Conservation (phyloP, 495 filamentous ascomycete genomes). For the Aspergillus sclerotioniger region DNA sequence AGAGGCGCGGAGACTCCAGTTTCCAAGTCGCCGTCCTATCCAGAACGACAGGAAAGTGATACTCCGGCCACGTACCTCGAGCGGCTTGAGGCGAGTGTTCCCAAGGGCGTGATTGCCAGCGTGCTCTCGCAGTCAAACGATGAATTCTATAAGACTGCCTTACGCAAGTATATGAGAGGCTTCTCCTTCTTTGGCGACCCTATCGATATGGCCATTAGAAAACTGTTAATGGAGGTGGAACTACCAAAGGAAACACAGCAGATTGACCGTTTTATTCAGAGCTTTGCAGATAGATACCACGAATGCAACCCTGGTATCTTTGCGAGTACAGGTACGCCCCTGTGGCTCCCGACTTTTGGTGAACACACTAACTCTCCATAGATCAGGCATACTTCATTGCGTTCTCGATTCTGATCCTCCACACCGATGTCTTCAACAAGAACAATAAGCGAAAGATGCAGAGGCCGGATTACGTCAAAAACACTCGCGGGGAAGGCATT, state of each 20-base stretch:
- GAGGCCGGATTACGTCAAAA: constrained; percentile 91
- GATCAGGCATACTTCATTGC: constrained; percentile 97
- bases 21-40: constrained; percentile 69
- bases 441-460: constrained; percentile 99
- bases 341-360: constrained; percentile 1
- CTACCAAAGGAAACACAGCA: constrained; percentile 97
- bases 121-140: constrained; percentile 81
- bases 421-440: constrained; percentile 98
- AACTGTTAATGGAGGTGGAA: constrained; percentile 94
- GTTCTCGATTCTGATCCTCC: constrained; percentile 92
- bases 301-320: constrained; percentile 99
- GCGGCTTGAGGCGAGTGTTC: constrained; percentile 74
- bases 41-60: constrained; percentile 81
- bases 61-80: constrained; percentile 86
- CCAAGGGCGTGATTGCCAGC: constrained; percentile 74
- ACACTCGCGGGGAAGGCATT: constrained; percentile 84
- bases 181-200: constrained; percentile 95
- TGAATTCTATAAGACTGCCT: constrained; percentile 73
- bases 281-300: constrained; percentile 94
- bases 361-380: constrained; percentile 20
- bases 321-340: constrained; percentile 60
- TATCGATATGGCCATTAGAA: constrained; percentile 95
- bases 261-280: constrained; percentile 89
- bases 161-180: constrained; percentile 91
- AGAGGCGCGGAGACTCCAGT: constrained; percentile 64